Evolutionary conservation across 129 eudicot species (phyloP).

Genomic region (Flaveria trinervia): DNA sequence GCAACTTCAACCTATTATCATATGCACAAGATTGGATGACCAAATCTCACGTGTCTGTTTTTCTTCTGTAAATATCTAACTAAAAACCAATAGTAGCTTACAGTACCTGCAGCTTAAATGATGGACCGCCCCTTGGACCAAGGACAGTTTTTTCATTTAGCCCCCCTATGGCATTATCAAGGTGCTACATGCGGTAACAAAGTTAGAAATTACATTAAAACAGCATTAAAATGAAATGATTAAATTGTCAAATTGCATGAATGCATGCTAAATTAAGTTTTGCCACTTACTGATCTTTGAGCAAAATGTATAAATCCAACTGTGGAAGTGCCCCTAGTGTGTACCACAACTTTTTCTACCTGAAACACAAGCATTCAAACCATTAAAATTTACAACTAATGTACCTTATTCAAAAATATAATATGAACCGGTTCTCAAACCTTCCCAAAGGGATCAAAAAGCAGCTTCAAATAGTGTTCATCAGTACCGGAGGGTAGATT

Average conservation of each 20-base stretch:
- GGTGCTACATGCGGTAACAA: slow-evolving; percentile 49
- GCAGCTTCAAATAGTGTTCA: slow-evolving; percentile 61
- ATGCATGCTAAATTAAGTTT: not conserved
- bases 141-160: slow-evolving; percentile 62
- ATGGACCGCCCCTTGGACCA: slow-evolving; percentile 62
- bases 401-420: not conserved
- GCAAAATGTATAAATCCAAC: slow-evolving; percentile 78
- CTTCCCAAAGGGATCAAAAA: slow-evolving; percentile 69
- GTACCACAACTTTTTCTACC: slow-evolving; percentile 74
- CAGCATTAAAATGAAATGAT: not conserved
- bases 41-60: slow-evolving; percentile 5
- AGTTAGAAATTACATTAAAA: slow-evolving; percentile 7
- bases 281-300: slow-evolving; percentile 61
- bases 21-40: slow-evolving; percentile 12
- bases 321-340: slow-evolving; percentile 51
- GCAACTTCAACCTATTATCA: slow-evolving; percentile 77
- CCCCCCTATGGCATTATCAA: slow-evolving; percentile 62
- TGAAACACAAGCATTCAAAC: slow-evolving; percentile 42
- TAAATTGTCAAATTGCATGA: not conserved
- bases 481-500: slow-evolving; percentile 64
- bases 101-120: slow-evolving; percentile 58
- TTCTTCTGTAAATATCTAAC: slow-evolving; percentile 3
- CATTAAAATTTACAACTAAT: slow-evolving; percentile 9
- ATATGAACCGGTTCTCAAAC: slow-evolving; percentile 31
- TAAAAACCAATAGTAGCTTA: slow-evolving; percentile 16